phyloP scores from a whole-genome alignment of 345 rosid species.

The Hypericum perforatum region DNA sequence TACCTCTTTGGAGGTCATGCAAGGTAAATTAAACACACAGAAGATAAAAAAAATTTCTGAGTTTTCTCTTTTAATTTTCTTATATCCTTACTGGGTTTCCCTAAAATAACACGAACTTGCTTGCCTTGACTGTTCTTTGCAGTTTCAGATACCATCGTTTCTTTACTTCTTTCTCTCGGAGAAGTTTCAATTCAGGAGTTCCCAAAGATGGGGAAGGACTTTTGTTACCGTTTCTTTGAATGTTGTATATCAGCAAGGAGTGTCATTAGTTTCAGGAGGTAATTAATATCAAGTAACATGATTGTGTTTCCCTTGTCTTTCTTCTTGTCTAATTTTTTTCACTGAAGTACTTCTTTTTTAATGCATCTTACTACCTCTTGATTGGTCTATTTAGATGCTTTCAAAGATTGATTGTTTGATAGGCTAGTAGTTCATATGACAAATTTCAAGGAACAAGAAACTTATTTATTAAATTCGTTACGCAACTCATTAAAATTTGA shows the following conservation, averaged over 20 bases:
- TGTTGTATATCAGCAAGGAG: conserved; percentile 8
- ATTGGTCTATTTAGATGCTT: too few relatives aligned
- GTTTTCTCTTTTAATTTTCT: neutral
- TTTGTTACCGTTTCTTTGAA: conserved; percentile 16
- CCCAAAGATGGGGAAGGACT: conserved; percentile 10
- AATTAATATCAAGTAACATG: neutral
- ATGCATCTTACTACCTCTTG: too few relatives aligned
- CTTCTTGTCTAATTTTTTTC: too few relatives aligned
- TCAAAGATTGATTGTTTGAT: too few relatives aligned
- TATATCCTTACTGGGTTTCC: conserved; percentile 10
- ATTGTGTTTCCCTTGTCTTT: too few relatives aligned
- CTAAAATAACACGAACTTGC: conserved; percentile 2
- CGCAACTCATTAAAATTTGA: too few relatives aligned
- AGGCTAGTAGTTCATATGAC: too few relatives aligned
- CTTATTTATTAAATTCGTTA: too few relatives aligned
- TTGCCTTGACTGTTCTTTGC: neutral
- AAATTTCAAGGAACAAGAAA: too few relatives aligned
- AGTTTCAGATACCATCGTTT: neutral
- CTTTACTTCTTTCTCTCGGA: neutral
- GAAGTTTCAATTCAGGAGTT: neutral
- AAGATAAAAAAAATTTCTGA: neutral
- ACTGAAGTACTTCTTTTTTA: too few relatives aligned
- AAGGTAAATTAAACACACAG: conserved; percentile 1
- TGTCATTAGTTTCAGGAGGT: neutral
- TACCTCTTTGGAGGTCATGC: conserved; percentile 10